A percentile compares a stretch with the other conserved stretches of the same genome.
Conservation (phyloP, 2,329 filamentous ascomycete genomes). For the Aspergillus vadensis region DNA sequence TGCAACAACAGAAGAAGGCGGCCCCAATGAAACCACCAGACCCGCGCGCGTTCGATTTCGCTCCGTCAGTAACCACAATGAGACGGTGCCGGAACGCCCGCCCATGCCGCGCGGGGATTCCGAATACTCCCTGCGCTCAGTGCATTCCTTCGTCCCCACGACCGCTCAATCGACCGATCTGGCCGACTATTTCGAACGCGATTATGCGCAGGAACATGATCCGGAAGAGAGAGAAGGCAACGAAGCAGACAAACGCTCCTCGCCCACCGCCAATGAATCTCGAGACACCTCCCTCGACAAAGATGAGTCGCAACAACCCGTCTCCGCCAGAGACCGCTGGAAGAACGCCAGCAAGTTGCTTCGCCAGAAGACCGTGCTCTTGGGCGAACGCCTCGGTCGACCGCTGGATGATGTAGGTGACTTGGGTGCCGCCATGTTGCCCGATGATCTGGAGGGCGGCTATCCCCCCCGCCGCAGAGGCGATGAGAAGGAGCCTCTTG, state of each 20-base stretch:
- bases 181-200: constrained; percentile 10
- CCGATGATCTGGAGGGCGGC: constrained; percentile 33
- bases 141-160: constrained; percentile 12
- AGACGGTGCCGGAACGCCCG: constrained; percentile 5
- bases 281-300: constrained; percentile 5
- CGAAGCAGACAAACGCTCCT: neutral
- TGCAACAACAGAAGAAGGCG: neutral
- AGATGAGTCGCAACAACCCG: constrained; percentile 15
- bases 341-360: constrained; percentile 32
- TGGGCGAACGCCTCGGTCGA: constrained; percentile 35
- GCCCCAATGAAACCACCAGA: constrained; percentile 6
- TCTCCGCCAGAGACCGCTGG: constrained; percentile 29
- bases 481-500: constrained; percentile 22
- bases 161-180: constrained; percentile 13
- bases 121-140: constrained; percentile 21
- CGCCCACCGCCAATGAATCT: constrained; percentile 5
- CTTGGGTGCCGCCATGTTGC: constrained; percentile 30
- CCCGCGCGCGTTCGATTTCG: constrained; percentile 25
- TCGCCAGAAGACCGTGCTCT: constrained; percentile 31
- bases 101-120: constrained; percentile 19
- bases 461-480: constrained; percentile 26
- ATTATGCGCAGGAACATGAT: neutral
- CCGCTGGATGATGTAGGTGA: constrained; percentile 35
- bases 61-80: constrained; percentile 19
- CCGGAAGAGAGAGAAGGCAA: neutral